Evolutionary conservation across 768 basidiomycete species (phyloP).

Genomic region (Ramaria sp.): DNA sequence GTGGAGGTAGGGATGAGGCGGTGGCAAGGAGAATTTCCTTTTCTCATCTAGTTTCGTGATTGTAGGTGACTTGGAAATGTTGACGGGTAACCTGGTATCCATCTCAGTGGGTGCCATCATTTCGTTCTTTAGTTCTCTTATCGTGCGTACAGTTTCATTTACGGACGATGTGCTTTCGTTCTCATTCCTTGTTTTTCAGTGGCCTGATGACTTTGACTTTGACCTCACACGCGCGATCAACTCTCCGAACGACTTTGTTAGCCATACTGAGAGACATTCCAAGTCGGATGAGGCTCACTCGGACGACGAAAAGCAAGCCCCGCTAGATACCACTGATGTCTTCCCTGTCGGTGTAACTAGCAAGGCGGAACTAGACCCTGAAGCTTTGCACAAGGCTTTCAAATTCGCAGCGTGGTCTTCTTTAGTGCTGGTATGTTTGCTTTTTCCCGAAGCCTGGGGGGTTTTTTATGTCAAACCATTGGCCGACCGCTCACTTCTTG

Average conservation of each 20-base stretch:
- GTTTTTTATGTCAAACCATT: too few species aligned
- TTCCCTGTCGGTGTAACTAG: slow-evolving; percentile 14
- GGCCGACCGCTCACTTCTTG: too few species aligned
- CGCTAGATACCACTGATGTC: slow-evolving; percentile 17
- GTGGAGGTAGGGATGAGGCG: slow-evolving; percentile 32
- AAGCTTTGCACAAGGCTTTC: slow-evolving; percentile 61
- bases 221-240: slow-evolving; percentile 73
- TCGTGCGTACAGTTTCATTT: slow-evolving; percentile 31
- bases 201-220: slow-evolving; percentile 80
- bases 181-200: slow-evolving; percentile 26
- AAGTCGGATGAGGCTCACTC: slow-evolving; percentile 21
- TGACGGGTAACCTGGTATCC: slow-evolving; percentile 82
- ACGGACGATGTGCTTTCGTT: neutral
- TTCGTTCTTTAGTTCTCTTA: slow-evolving; percentile 47
- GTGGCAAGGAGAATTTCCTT: neutral
- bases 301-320: slow-evolving; percentile 21
- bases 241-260: slow-evolving; percentile 15
- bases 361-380: slow-evolving; percentile 54
- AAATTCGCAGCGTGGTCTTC: slow-evolving; percentile 72
- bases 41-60: neutral
- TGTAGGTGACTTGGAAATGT: slow-evolving; percentile 52
- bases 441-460: too few species aligned
- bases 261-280: slow-evolving; percentile 9
- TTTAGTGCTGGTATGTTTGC: slow-evolving; percentile 44
- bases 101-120: slow-evolving; percentile 76